Evolutionary conservation across 805 yeast genomes (phyloP), one percentile per base, ranked within the genome.

Genomic region (Jamesozyma piceae): DNA sequence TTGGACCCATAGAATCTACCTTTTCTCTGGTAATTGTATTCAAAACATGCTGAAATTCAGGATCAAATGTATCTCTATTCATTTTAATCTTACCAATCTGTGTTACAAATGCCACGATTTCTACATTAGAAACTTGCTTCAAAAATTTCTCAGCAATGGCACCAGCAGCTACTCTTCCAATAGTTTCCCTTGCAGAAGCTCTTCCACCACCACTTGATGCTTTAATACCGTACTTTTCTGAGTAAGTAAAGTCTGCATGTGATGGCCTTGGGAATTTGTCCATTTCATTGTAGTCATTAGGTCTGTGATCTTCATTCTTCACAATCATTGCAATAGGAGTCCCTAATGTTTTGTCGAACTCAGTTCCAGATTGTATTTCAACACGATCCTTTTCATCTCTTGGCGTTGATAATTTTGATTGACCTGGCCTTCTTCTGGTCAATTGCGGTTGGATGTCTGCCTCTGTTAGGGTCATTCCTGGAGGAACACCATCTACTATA

Each of bases 151-250:
- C 98, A 39, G 98, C 98, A 64, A 92, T 80, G 40, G 96, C 97
- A 58, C 97, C 97, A 8, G 97, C 97, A 38, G 97, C 97, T 42
- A 92, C 98, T 65, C 98, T 78, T 44, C 98, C 98, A 55, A 92
- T 92, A 35, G 98, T 92, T 68, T 92, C 98, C 65, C 98, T 79
- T 8, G 98, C 98, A 36, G 90, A 79, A 11, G 97, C 83, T 62
- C 98, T 78, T 49, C 98, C 98, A 58, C 98, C 98, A 41, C 98
- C 98, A 30, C 94, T 82, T 4, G 95, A 77, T 4, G 97, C 94
- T 68, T 92, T 92, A 53, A 80, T 74, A 35, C 96, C 95, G 67
- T 92, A 92, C 66, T 92, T 92, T 50, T 75, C 72, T 58, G 85
- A 71, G 67, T 92, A 92, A 19, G 98, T 92, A 74, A 73, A 88